Conservation (phyloP, 441 rosid genomes). For the Gossypium schwendimanii region DNA sequence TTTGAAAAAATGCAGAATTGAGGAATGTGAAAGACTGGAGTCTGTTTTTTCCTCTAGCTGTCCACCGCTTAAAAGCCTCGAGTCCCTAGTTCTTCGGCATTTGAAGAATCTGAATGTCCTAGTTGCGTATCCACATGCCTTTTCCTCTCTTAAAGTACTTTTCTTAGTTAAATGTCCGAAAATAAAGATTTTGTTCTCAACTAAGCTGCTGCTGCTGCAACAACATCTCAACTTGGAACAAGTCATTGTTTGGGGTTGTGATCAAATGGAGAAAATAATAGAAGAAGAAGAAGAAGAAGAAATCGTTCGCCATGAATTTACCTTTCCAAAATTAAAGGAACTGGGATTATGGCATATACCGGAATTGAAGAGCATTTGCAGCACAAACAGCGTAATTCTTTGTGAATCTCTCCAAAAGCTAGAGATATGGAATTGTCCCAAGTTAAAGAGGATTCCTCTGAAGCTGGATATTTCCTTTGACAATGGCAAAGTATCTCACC, state of each 20-base stretch:
- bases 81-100: not conserved
- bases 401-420: not conserved
- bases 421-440: not conserved
- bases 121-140: not conserved
- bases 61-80: not conserved
- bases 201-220: not conserved
- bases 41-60: not conserved
- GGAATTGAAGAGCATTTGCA: not conserved
- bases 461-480: not conserved
- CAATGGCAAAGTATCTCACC: not conserved
- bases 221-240: constrained; percentile 5
- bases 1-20: not conserved
- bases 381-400: not conserved
- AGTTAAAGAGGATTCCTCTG: not conserved
- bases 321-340: not conserved
- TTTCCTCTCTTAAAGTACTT: not conserved
- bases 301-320: too few species aligned
- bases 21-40: not conserved
- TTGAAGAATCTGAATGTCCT: not conserved
- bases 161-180: not conserved
- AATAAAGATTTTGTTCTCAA: not conserved
- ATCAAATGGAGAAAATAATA: not conserved
- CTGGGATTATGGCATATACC: not conserved
- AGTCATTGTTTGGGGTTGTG: not conserved
- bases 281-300: not conserved